A percentile compares a stretch with the other conserved stretches of the same genome.
Conservation (phyloP, 2,329 filamentous ascomycete species). For the Botrytis elliptica region DNA sequence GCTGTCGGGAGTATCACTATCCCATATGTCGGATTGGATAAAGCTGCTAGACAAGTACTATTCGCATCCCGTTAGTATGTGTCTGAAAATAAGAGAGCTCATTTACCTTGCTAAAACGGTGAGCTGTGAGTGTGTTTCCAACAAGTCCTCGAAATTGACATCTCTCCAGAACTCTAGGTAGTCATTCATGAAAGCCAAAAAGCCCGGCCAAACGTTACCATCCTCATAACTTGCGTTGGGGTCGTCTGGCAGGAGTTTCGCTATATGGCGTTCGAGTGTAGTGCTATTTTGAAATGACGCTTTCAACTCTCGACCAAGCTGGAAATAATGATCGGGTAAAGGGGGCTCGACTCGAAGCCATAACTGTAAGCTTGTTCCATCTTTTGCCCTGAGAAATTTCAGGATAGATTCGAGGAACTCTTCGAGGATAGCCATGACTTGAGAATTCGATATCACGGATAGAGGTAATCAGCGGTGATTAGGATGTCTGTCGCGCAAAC, state of each 20-base stretch:
- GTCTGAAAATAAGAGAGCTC: neutral
- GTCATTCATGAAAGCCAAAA: constrained; percentile 75
- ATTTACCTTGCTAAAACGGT: constrained; percentile 73
- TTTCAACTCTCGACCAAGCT: constrained; percentile 67
- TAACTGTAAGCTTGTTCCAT: constrained; percentile 64
- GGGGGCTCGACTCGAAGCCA: constrained; percentile 75
- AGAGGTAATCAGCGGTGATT: neutral
- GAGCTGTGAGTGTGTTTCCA: constrained; percentile 73
- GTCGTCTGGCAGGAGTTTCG: constrained; percentile 62
- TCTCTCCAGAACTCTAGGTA: constrained; percentile 82
- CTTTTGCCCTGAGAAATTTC: constrained; percentile 58
- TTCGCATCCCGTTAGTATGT: constrained; percentile 19
- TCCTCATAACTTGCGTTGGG: constrained; percentile 63
- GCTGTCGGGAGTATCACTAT: constrained; percentile 80
- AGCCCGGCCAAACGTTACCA: constrained; percentile 70
- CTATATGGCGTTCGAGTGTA: constrained; percentile 62
- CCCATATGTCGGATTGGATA: constrained; percentile 76
- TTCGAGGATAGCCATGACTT: constrained; percentile 59
- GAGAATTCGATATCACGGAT: neutral
- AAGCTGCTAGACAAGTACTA: constrained; percentile 79
- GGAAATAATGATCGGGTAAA: constrained; percentile 63
- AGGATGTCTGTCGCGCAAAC: too few species aligned
- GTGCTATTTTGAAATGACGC: constrained; percentile 50
- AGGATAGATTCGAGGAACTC: constrained; percentile 68
- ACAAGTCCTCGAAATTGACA: constrained; percentile 71